Base-by-base conservation (phyloP, 768 basidiomycete species). In the Porphyrellus cyaneotinctus region DNA sequence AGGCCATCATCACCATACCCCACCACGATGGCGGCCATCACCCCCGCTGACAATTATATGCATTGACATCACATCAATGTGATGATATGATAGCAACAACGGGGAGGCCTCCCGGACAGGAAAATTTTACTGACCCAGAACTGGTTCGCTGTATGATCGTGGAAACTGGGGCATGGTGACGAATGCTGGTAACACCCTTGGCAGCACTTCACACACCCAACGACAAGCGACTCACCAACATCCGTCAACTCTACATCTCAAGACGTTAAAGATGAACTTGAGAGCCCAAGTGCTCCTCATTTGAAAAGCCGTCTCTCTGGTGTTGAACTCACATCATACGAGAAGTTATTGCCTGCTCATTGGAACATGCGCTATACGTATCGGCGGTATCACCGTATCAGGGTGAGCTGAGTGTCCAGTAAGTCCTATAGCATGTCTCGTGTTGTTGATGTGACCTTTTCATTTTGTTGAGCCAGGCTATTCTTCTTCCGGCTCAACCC, bases 11-110 rank as follows among this genome's bases (percentile, higher is more conserved):
- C 41, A 48, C 49, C 50, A 48, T 43, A 8, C 24, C 30, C 38
- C 14, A 28, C 31, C 43, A 30, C n/a, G 36, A 52, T 14, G 41
- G 33, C 47, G 8, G 37, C 51, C 43, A 60, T 51, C 60, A 58
- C 20, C 15, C 47, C 45, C 48, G 42, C 36, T 43, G 47, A 52
- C 35, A 14, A 37, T 42, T 36, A 53, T 61, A 31, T 3, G 24
- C 43, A 28, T 59, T 44, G 42, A 46, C 56, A 62, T 60, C 51
- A 61, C 11, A 53, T 60, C 48, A 60, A 47, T 39, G n/a, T 2
- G 14, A 32, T 44, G 8, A 49, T 32, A 36, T 39, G 31, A 53
- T 45, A 17, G 31, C 35, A 49, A 23, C 36, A 23, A 8, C 32
- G 33, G 22, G 18, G 28, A 31, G 17, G 17, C 49, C 39, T 43